Conservation (phyloP, 1,139 yeast species). For the Candida freyschussii region DNA sequence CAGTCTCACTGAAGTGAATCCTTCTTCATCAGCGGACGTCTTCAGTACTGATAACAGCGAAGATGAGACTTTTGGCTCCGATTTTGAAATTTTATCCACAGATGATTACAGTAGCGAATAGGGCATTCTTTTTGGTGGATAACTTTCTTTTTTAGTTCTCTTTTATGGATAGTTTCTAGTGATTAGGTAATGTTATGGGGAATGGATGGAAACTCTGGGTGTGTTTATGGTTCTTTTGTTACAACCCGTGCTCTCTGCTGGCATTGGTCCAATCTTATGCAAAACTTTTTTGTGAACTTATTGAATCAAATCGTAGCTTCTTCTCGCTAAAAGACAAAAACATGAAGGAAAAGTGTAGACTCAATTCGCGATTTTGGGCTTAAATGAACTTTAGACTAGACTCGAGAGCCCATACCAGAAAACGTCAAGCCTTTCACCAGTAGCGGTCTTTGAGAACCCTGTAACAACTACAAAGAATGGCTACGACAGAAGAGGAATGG, state of each 20-base stretch:
- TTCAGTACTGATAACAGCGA: slow-evolving; percentile 7
- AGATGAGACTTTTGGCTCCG: slow-evolving; percentile 5
- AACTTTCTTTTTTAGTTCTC: neutral
- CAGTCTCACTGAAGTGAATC: neutral
- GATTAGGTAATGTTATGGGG: too few relatives aligned
- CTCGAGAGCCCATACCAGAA: too few relatives aligned
- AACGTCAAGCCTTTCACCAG: too few relatives aligned
- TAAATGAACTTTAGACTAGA: neutral
- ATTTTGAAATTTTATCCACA: slow-evolving; percentile 11
- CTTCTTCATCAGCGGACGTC: slow-evolving; percentile 3
- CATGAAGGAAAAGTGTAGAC: neutral
- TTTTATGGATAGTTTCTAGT: too few relatives aligned
- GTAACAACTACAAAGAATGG: slow-evolving; percentile 3
- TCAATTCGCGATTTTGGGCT: neutral
- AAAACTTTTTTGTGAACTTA: neutral
- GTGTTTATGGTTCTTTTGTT: neutral
- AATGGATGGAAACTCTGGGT: too few relatives aligned
- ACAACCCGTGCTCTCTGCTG: neutral
- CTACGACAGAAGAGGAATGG: slow-evolving; percentile 14
- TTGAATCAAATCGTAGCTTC: neutral
- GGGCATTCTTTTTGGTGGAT: neutral
- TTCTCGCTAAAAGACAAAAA: neutral
- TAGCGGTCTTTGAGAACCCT: too few relatives aligned
- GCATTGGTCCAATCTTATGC: neutral
- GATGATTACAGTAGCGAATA: slow-evolving; percentile 4